These are phyloP conservation scores for Endothia cerciana DNA, from an alignment of 2,329 filamentous ascomycete genomes.

Conservation along the genomic window DNA sequence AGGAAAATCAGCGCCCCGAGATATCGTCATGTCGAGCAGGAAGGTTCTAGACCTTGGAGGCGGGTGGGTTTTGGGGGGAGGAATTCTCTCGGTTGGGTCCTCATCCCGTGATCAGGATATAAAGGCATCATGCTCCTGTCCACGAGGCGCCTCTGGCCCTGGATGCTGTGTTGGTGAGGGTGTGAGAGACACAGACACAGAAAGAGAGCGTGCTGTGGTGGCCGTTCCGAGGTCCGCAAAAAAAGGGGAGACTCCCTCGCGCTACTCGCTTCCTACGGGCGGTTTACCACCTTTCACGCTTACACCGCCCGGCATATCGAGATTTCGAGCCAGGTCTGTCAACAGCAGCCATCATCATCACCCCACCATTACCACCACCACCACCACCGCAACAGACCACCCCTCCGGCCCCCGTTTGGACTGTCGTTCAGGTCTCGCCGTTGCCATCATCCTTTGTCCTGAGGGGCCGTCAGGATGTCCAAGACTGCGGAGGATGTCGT, in stretches of 20 bases:
- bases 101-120: neutral
- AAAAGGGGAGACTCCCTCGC: constrained; percentile 19
- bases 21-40: neutral
- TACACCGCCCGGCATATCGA: constrained; percentile 21
- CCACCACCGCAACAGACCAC: neutral
- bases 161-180: neutral
- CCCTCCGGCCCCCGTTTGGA: no score
- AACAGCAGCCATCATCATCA: constrained; percentile 27
- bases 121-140: neutral
- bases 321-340: neutral
- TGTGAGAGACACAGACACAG: neutral
- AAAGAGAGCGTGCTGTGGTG: neutral
- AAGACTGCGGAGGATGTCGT: constrained; percentile 24
- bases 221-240: constrained; percentile 13
- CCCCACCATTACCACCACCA: constrained; percentile 22
- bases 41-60: neutral
- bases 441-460: neutral
- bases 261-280: constrained; percentile 25
- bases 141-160: neutral
- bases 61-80: no score
- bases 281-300: no score
- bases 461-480: constrained; percentile 23
- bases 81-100: neutral
- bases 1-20: neutral
- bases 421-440: no score